phyloP scores from a whole-genome alignment of 2,329 filamentous ascomycete genomes.

The Chalara sp. region DNA sequence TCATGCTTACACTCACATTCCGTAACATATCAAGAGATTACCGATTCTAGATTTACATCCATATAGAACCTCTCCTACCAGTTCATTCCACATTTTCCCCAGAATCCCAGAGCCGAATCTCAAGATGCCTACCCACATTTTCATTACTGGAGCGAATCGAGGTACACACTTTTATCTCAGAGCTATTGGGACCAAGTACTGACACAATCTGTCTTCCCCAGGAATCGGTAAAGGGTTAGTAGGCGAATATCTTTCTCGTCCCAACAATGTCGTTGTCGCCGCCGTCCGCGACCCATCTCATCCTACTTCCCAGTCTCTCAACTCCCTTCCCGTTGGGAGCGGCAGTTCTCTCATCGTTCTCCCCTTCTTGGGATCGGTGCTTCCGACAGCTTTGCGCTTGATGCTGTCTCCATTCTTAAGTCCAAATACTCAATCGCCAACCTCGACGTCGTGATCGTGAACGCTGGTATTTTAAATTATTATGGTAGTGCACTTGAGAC shows the following conservation, averaged over 20 bases:
- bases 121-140: too few relatives aligned
- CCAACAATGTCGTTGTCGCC: slow-evolving; percentile 32
- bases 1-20: too few relatives aligned
- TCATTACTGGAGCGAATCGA: too few relatives aligned
- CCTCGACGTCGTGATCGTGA: slow-evolving; percentile 45
- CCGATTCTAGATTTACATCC: too few relatives aligned
- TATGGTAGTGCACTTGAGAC: slow-evolving; percentile 24
- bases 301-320: slow-evolving; percentile 23
- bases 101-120: too few relatives aligned
- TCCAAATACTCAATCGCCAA: slow-evolving; percentile 29
- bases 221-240: slow-evolving; percentile 26
- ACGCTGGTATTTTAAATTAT: slow-evolving; percentile 36
- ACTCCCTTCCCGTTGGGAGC: slow-evolving; percentile 10
- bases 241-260: slow-evolving; percentile 26
- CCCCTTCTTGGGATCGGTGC: slow-evolving; percentile 33
- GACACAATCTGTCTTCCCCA: neutral
- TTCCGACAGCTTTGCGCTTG: slow-evolving; percentile 23
- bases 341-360: slow-evolving; percentile 33
- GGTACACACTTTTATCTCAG: too few relatives aligned
- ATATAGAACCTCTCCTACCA: too few relatives aligned
- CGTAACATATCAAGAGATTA: too few relatives aligned
- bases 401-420: slow-evolving; percentile 26
- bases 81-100: too few relatives aligned
- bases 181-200: too few relatives aligned
- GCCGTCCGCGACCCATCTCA: slow-evolving; percentile 25